Conservation (phyloP, 1,284 basidiomycete genomes). For the Puccinia coronata region DNA sequence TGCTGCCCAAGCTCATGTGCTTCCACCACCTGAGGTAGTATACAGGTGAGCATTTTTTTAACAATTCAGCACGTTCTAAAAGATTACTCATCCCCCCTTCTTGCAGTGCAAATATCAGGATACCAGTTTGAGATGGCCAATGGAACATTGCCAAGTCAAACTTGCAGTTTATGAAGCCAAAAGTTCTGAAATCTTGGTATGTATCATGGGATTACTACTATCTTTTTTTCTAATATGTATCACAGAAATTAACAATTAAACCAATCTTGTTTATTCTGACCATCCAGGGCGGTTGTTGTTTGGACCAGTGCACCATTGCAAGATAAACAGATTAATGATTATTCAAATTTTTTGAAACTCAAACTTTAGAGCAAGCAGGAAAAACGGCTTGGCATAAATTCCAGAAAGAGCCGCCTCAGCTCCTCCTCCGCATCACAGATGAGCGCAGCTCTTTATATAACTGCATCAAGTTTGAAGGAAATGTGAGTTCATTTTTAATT, state of each 20-base stretch:
- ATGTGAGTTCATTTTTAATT: constrained; percentile 13
- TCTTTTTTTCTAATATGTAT: background rate
- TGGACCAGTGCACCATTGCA: background rate
- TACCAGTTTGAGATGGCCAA: constrained; percentile 17
- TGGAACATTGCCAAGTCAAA: constrained; percentile 39
- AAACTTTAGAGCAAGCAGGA: constrained; percentile 10
- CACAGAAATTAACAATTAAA: background rate
- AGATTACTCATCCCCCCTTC: background rate
- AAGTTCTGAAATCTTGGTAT: constrained; percentile 26
- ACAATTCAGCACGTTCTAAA: background rate
- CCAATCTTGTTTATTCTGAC: background rate
- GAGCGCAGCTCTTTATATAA: constrained; percentile 11
- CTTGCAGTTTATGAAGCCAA: background rate
- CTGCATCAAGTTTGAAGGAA: constrained; percentile 36
- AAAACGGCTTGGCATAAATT: constrained; percentile 19
- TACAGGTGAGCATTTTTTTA: constrained; percentile 6
- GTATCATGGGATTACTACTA: background rate
- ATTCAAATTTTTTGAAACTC: too few relatives aligned
- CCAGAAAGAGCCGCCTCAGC: constrained; percentile 9
- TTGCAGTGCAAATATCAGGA: background rate
- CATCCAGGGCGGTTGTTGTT: constrained; percentile 33
- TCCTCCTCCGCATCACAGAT: constrained; percentile 41
- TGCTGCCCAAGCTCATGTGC: constrained; percentile 15
- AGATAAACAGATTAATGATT: too few relatives aligned
- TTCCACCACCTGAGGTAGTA: constrained; percentile 14